These are phyloP conservation scores for Trametes gibbosa DNA, from an alignment of 768 basidiomycete genomes.

Conservation along the genomic window DNA sequence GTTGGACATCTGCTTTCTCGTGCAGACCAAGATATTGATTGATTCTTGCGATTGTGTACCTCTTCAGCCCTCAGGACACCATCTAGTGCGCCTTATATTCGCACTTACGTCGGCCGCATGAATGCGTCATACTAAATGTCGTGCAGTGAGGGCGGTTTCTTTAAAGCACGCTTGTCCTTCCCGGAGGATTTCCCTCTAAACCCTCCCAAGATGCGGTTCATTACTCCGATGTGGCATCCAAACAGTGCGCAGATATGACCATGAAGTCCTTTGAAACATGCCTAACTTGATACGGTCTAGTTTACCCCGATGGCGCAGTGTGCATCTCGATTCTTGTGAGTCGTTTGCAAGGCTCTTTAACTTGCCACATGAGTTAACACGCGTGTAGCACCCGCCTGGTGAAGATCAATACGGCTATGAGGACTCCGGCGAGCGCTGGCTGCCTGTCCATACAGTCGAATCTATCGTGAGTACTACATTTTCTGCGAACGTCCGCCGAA, in stretches of 20 bases:
- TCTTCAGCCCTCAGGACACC: conserved; percentile 80
- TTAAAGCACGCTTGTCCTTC: conserved; percentile 88
- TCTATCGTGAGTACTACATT: conserved; percentile 67
- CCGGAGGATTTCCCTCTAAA: conserved; percentile 86
- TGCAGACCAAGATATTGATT: neutral
- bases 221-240: conserved; percentile 96
- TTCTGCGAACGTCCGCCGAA: neutral
- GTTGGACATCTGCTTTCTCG: conserved; percentile 22
- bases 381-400: conserved; percentile 81
- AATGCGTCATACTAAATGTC: conserved; percentile 10
- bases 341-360: neutral
- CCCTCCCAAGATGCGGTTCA: conserved; percentile 95
- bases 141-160: conserved; percentile 89
- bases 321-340: conserved; percentile 93
- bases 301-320: conserved; percentile 89
- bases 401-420: conserved; percentile 98
- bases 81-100: conserved; percentile 63
- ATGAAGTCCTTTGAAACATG: neutral
- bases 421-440: conserved; percentile 94
- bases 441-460: conserved; percentile 96
- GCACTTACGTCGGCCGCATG: neutral
- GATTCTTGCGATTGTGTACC: neutral
- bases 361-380: neutral
- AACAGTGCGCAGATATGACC: conserved; percentile 63
- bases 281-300: conserved; percentile 39